Base-by-base conservation (phyloP, 1,139 yeast genomes). In the Wickerhamomyces sp. region DNA sequence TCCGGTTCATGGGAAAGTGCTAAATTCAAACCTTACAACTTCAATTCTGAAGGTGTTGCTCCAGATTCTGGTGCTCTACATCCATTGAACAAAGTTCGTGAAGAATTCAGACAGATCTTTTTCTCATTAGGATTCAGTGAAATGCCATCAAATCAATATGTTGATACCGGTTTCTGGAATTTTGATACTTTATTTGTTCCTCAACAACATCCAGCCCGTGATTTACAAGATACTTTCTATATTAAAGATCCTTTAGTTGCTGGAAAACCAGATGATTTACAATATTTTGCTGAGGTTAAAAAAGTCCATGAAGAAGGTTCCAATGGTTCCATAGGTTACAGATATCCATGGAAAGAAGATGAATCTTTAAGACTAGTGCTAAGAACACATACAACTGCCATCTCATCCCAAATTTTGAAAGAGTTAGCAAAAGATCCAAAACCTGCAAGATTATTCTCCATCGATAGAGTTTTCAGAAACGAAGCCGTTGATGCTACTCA, bases 401-500 rank as follows among this genome's bases (percentile, higher is more conserved):
- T 90, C 50, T 89, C 97, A 3, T 79, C 97, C 7, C 78, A 80
- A 41, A 85, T 93, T 89, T 78, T 93, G 61, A 86, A 93, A 65
- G 69, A 88, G 61, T 77, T 93, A 58, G 97, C 98, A 44, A 68
- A 81, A 56, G 86, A 90, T 66, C 98, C 98, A 48, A 83, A 81
- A 62, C 98, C 99, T 46, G 78, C 86, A 26, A 81, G 98, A 69
- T 78, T 89, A 64, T 94, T 94, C 75, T 88, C 96, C 44, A 94
- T 94, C 61, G 99, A 94, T 70, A 81, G 97, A 65, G 99, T 94
- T 53, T 94, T 94, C 86, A 88, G 99, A 74, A 94, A 94, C 66
- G 99, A 94, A 74, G 98, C 99, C 26, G 99, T 94, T 45, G 99
- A 94, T 66, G 99, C 98, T 45, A 94, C 99, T n/a, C 99, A 94